A percentile compares a stretch with the other conserved stretches of the same genome.
These are phyloP conservation scores for Phytopythium mirpurense DNA, from an alignment of 352 stramenopile genomes.

Conservation along the genomic window DNA sequence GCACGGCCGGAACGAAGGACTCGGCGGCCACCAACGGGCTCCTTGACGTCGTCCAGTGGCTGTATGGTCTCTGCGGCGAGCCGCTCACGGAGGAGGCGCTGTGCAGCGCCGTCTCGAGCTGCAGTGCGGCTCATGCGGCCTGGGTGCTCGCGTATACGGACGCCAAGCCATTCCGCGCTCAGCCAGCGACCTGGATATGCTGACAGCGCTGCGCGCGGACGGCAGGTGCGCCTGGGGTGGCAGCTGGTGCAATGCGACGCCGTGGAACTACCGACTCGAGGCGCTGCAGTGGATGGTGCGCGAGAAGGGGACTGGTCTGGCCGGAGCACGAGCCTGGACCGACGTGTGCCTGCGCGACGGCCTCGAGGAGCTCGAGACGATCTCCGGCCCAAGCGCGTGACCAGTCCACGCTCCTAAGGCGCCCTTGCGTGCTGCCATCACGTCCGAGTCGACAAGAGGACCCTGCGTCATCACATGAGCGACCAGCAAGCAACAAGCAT, in stretches of 20 bases:
- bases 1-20: slow-evolving; percentile 1
- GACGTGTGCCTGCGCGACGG: background rate
- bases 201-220: background rate
- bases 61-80: background rate
- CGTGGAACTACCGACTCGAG: background rate
- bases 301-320: too few species aligned
- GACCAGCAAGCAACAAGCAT: too few species aligned
- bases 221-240: too few species aligned
- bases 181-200: background rate
- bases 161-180: background rate
- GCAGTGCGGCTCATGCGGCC: background rate
- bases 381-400: background rate
- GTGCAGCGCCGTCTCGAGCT: background rate
- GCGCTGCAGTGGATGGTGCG: background rate
- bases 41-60: background rate
- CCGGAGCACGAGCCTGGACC: too few species aligned
- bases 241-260: background rate
- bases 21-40: background rate
- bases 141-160: background rate
- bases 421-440: too few species aligned
- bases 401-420: too few species aligned
- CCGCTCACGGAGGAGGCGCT: background rate
- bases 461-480: too few species aligned
- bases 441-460: too few species aligned
- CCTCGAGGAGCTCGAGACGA: background rate